Evolutionary conservation across 129 eudicot species (phyloP), one percentile per base, ranked within the genome.

Genomic region (Glebionis coronaria): DNA sequence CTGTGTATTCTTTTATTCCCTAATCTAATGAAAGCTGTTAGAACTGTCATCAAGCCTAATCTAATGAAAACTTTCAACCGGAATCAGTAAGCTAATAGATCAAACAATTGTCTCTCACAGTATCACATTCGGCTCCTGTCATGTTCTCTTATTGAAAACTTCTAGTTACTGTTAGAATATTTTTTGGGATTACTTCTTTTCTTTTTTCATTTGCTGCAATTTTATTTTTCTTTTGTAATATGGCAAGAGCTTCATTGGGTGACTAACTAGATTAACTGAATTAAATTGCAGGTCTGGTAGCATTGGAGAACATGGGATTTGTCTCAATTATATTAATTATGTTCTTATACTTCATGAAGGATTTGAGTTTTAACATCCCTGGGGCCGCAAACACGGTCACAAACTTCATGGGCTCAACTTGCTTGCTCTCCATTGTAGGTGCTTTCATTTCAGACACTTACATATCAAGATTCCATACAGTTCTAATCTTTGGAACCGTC

Each of bases 371-470:
- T 16, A 74, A 83, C 59, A 74, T 85, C 16, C 69, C 92, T 2
- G 85, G 72, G 3, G 67, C 96, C 25, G 96, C 92, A 49, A 82
- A 85, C 74, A 82, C 96, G 6, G 81, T 89, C 27, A 88, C 96
- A 3, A 88, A 88, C 64, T 74, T 85, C 71, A 76, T 85, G 85
- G 96, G 96, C 13, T 51, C 87, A 3, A 74, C 96, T 25, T 88
- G 73, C 82, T 57, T 88, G 67, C 96, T 85, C 51, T 61, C 96
- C 51, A 49, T 88, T 6, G 21, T 88, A 10, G 92, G 96, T 13
- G 96, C 87, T 60, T 83, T 85, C 82, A 74, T 88, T 60, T 85
- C 92, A 0, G 96, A 88, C 79, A 88, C 92, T 10, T 85, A 47
- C 78, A 67, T 88, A 42, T 76, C 80, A 58, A 76, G 90, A 61